A percentile compares a stretch with the other conserved stretches of the same genome.
phyloP scores from a whole-genome alignment of 768 basidiomycete genomes.

The Tricholoma furcatifolium region DNA sequence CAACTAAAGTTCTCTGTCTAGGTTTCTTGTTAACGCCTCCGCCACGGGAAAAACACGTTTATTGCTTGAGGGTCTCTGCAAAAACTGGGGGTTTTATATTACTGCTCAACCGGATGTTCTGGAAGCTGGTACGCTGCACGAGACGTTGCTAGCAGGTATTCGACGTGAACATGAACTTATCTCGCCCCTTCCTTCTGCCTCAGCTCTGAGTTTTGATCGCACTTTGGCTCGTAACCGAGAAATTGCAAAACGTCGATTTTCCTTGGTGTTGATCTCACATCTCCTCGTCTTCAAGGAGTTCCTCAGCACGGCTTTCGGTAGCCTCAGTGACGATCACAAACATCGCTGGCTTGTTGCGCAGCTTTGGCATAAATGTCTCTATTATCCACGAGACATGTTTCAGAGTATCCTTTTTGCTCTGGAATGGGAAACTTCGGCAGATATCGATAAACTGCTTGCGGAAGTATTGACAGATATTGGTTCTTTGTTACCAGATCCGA shows the following conservation, averaged over 20 bases:
- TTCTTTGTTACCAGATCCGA: background rate
- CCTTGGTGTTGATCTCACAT: background rate
- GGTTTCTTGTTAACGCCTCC: slow-evolving; percentile 5
- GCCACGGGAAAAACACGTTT: slow-evolving; percentile 7
- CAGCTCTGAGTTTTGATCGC: background rate
- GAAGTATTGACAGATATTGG: background rate
- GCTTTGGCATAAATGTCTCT: background rate
- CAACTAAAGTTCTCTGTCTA: background rate
- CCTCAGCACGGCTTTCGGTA: background rate
- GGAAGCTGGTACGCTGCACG: background rate
- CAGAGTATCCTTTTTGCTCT: background rate
- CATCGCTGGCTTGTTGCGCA: slow-evolving; percentile 1
- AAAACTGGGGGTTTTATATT: slow-evolving; percentile 9
- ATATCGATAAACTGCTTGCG: background rate
- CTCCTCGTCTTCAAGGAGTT: background rate
- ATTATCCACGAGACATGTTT: background rate
- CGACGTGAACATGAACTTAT: background rate
- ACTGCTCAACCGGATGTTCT: background rate
- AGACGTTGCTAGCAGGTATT: background rate
- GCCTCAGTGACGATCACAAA: background rate
- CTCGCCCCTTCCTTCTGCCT: background rate
- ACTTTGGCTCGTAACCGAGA: background rate
- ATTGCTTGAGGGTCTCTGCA: slow-evolving; percentile 7
- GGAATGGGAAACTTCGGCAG: background rate
- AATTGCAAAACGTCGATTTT: background rate